Evolutionary conservation across 2,329 filamentous ascomycete species (phyloP), one percentile per base, ranked within the genome.

Genomic region (Ceratocystis albifundus): DNA sequence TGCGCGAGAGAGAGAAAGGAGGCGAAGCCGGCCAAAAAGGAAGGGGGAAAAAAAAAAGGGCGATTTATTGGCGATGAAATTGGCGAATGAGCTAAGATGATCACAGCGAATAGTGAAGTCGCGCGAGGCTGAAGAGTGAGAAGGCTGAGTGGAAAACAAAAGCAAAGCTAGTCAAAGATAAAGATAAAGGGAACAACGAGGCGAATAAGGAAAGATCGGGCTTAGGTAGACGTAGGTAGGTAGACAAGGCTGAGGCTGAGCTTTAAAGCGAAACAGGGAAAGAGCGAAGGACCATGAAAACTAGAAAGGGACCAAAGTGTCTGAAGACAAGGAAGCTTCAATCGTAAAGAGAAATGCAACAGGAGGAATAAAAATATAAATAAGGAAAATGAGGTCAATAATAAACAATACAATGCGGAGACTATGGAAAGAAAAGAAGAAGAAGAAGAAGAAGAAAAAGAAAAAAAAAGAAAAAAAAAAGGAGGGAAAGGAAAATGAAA

Each of bases 1-100:
- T 22, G 20, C 48, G 48, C 48, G 20, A 22, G 48, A 15, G 48
- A 15, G n/a, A 22, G 20, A 10, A 15, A 25, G 48, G 10, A 12
- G 17, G 48, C 8, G 25, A 53, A 25, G 22, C 4, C 22, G 48
- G 22, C n/a, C 8, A 28, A 12, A 10, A 10, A 48, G 28, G 5
- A 25, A 20, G 4, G 25, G 32, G n/a, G n/a, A n/a, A n/a, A n/a
- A n/a, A 10, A 48, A 53, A 15, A 25, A 20, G 4, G 25, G 32
- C 8, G 32, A 36, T 12, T 20, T n/a, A 20, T 71, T 71, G 71
- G 67, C 69, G 71, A 57, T 55, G 65, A 28, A 55, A 65, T 46
- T 48, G 32, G 65, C 32, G 30, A 41, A 41, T 12, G 36, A 41
- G 36, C 36, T 41, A 41, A 41, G 36, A 3, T 41, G 36, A 62